phyloP scores from a whole-genome alignment of 768 basidiomycete genomes.

The Tricholoma hemisulphureum region DNA sequence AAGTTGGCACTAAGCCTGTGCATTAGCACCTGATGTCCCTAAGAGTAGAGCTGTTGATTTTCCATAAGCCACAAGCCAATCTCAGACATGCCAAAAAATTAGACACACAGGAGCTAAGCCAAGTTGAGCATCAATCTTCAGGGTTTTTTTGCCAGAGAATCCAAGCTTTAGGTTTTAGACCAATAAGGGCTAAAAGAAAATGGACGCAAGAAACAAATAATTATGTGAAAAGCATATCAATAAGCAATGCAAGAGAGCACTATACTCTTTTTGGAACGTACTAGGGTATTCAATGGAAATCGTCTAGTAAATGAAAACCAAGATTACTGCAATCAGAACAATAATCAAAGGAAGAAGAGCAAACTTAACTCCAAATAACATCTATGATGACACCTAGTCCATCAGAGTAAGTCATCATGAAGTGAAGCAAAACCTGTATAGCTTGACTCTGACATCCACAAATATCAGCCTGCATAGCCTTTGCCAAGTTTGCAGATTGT shows the following conservation, averaged over 20 bases:
- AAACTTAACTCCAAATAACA: background rate
- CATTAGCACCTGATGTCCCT: background rate
- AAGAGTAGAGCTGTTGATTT: background rate
- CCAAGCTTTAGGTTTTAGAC: background rate
- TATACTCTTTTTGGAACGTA: background rate
- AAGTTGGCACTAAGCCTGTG: background rate
- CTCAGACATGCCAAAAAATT: background rate
- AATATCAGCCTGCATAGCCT: background rate
- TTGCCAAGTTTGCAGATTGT: slow-evolving; percentile 5
- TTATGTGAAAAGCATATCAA: background rate
- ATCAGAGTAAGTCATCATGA: background rate
- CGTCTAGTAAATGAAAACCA: background rate
- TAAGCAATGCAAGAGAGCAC: background rate
- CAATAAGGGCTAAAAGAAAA: background rate
- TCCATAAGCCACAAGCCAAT: background rate
- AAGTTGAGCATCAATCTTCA: background rate
- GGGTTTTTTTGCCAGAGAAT: background rate
- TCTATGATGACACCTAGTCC: background rate
- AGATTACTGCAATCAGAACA: background rate
- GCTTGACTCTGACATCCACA: background rate
- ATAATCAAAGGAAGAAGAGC: background rate
- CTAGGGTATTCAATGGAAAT: background rate
- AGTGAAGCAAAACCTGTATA: background rate
- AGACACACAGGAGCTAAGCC: background rate
- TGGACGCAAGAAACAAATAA: background rate